A percentile compares a stretch with the other conserved stretches of the same genome.
Evolutionary conservation across 768 basidiomycete genomes (phyloP).

Genomic region (Mycena kentingensis): DNA sequence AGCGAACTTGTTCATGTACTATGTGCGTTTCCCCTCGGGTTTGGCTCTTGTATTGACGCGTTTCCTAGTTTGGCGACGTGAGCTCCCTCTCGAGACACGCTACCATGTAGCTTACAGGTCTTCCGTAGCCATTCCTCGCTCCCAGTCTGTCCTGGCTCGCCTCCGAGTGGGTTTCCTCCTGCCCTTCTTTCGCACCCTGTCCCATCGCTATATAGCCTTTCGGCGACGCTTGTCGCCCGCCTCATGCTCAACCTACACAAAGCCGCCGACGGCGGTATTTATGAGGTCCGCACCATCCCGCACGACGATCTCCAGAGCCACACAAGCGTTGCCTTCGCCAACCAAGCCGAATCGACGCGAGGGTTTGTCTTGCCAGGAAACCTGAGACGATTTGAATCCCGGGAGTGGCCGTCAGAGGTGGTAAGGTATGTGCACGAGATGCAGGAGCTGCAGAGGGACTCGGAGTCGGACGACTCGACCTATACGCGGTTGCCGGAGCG

Average conservation of each 20-base stretch:
- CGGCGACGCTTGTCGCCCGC: conserved; percentile 2
- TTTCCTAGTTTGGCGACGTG: not conserved
- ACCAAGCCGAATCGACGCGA: not conserved
- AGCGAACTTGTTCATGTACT: not conserved
- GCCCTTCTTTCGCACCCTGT: not conserved
- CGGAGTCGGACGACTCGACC: too few species aligned
- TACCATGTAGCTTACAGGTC: not conserved
- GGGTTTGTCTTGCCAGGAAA: not conserved
- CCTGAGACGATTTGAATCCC: not conserved
- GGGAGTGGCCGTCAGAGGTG: not conserved
- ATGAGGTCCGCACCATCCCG: not conserved
- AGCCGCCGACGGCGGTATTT: not conserved
- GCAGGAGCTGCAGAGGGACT: too few species aligned
- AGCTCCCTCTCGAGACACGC: not conserved
- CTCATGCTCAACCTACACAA: conserved; percentile 12
- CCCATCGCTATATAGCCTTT: not conserved
- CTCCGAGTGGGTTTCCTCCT: not conserved
- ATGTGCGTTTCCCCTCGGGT: not conserved
- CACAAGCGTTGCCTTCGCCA: not conserved
- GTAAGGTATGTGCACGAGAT: not conserved
- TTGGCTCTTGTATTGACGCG: not conserved
- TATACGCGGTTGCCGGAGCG: too few species aligned
- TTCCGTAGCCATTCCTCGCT: not conserved
- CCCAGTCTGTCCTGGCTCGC: conserved; percentile 2
- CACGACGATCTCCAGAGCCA: not conserved